A percentile compares a stretch with the other conserved stretches of the same genome.
These are phyloP conservation scores for Pichia inconspicua DNA, from an alignment of 1,139 yeast genomes.

Conservation along the genomic window DNA sequence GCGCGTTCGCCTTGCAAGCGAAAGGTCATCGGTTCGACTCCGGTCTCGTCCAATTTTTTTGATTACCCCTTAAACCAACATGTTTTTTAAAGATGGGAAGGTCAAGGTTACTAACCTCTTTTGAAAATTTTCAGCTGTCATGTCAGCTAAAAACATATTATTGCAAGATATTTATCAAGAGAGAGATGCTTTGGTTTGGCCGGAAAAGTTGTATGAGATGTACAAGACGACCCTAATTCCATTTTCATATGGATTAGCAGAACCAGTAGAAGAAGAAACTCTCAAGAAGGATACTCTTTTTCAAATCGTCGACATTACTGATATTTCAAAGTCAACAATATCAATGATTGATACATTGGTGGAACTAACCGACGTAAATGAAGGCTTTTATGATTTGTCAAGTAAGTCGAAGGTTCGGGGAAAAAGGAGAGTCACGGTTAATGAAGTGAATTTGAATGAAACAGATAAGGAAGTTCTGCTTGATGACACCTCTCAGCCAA, in stretches of 20 bases:
- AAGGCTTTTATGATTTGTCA: conserved; percentile 21
- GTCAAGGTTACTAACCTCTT: no score
- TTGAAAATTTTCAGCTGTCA: background rate
- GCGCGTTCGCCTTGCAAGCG: conserved; percentile 65
- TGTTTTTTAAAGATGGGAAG: no score
- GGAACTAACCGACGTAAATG: conserved; percentile 22
- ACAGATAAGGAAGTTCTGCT: conserved; percentile 18
- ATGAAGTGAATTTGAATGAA: conserved; percentile 14
- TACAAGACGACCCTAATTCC: conserved; percentile 2
- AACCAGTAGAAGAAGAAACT: conserved; percentile 5
- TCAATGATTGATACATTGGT: conserved; percentile 30
- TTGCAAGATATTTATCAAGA: background rate
- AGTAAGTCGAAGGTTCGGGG: background rate
- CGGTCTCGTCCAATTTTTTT: conserved; percentile 19
- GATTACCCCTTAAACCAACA: no score
- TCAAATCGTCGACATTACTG: conserved; percentile 34
- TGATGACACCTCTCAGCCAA: background rate
- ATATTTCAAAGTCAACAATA: conserved; percentile 30
- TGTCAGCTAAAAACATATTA: background rate
- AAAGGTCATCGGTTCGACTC: conserved; percentile 62
- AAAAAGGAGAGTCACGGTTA: conserved; percentile 17
- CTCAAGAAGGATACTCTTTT: conserved; percentile 23
- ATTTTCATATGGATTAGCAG: conserved; percentile 10
- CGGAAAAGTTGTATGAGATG: background rate
- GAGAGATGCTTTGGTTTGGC: background rate